These are phyloP conservation scores for maize (Zea mays) DNA, from an alignment of 176 grass and related monocot genomes.

Conservation along the genomic window Zm-B73-REFERENCE-NAM-5.0 NC_050099.1:189299001-189299500, in stretches of 20 bases:
- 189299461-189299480: neutral
- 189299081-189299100: no score
- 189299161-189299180: no score
- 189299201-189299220: neutral
- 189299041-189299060: no score
- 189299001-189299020: neutral
- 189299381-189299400: constrained; percentile 79
- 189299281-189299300: constrained; percentile 97
- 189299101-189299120: no score
- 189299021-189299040: neutral
- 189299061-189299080: no score
- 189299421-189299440: neutral
- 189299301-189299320: constrained; percentile 62
- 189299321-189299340: constrained; percentile 83
- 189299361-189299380: constrained; percentile 81
- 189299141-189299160: neutral
- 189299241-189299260: neutral
- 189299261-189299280: constrained; percentile 40
- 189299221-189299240: neutral
- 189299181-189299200: neutral
- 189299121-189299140: no score
- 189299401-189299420: constrained; percentile 61
- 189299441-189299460: neutral
- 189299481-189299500: neutral
- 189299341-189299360: constrained; percentile 97